Evolutionary conservation across 1,284 basidiomycete genomes (phyloP), one percentile per base, ranked within the genome.

Genomic region (Sphagnurus paluster): DNA sequence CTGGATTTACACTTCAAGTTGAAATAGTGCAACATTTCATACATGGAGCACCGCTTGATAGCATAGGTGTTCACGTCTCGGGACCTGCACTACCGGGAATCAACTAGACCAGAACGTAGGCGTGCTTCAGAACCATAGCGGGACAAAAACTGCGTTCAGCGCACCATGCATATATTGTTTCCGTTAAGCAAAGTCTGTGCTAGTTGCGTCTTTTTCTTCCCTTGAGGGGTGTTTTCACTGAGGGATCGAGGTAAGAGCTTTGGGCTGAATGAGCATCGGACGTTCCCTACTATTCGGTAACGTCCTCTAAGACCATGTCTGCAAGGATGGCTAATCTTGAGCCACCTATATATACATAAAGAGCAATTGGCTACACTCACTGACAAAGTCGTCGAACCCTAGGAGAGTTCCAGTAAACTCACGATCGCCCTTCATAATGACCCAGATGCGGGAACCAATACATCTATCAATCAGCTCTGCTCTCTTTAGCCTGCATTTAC

Each of bases 231-330:
- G 6, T 72, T 85, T 68, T 97, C 92, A 66, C 95, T 98, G 64
- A 17, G 46, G 30, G 21, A 13, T 32, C 13, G 6, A 17, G 24
- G 25, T 46, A 7, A 50, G 26, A 21, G 29, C n/a, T n/a, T n/a
- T n/a, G n/a, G n/a, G n/a, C n/a, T n/a, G n/a, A n/a, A n/a, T n/a
- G n/a, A n/a, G n/a, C n/a, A n/a, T n/a, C n/a, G n/a, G n/a, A n/a
- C n/a, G n/a, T n/a, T n/a, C n/a, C 64, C 39, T 54, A 98, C 95
- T 88, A 98, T 74, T 99, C 97, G 5, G 85, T 97, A 4, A 98
- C 97, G 58, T 99, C 93, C 63, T 98, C 93, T 38, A 99, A 70
- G 2, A 99, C 96, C 93, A 99, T 98, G 68, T 99, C 96, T 98
- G 29, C 26, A 29, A 37, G 20, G 30, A 11, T 26, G n/a, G n/a